Evolutionary conservation across 1,284 basidiomycete species (phyloP), one percentile per base, ranked within the genome.

Genomic region (Austroboletus niveus): DNA sequence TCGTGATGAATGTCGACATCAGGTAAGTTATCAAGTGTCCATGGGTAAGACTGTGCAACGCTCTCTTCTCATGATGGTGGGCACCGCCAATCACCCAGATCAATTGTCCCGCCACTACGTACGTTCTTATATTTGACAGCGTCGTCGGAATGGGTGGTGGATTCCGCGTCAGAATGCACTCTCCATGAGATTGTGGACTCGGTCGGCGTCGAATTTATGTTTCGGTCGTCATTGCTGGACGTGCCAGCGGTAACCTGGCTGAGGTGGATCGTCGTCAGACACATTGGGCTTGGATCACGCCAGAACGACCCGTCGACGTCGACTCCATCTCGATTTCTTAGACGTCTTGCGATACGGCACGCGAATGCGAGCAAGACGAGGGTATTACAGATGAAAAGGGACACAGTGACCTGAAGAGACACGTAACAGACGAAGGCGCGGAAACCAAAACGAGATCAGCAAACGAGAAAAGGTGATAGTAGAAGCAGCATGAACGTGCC

Each of bases 351-450:
- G n/a, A 55, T 15, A 27, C 46, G 52, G 50, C 52, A 58, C 17
- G 32, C 39, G 22, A 54, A 44, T 14, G 48, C 50, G 46, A 58
- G 42, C 14, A 58, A 42, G 17, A 52, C 53, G 34, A 47, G 42
- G 22, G 48, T 38, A 47, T 58, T 57, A 30, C 52, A 57, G 39
- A 58, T 31, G 39, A 54, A 45, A 17, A 58, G 53, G 6, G 55
- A 53, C 11, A 49, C 15, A 17, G 51, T 47, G 2, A 36, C 24
- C 56, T 57, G 6, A n/a, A 8, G 34, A n/a, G 7, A 35, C 34
- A n/a, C 1, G 14, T 15, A 15, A 32, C 11, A 10, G 12, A 32
- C 31, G 14, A 15, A 35, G 20, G 5, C 32, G 31, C 11, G 10
- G 14, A 10, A 17, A 22, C 32, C 15, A 47, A 39, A n/a, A n/a